Evolutionary conservation across 768 basidiomycete species (phyloP).

Genomic region (Zangia roseola): DNA sequence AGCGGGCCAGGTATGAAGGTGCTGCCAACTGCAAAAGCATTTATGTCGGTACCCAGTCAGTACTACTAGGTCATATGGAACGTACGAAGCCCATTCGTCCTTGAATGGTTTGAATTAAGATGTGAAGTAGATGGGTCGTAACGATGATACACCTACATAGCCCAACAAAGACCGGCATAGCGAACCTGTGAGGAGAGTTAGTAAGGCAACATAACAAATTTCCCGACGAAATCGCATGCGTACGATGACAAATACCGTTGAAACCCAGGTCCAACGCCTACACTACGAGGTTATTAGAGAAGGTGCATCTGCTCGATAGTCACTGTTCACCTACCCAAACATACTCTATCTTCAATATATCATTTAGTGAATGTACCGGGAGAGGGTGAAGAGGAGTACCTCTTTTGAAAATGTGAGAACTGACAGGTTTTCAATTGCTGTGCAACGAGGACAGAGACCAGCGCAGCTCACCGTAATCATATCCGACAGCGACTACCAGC

Average conservation of each 20-base stretch:
- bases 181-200: constrained; percentile 7
- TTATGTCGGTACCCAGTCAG: background rate
- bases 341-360: background rate
- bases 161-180: constrained; percentile 11
- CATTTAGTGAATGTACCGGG: no score
- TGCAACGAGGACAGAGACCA: background rate
- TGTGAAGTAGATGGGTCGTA: background rate
- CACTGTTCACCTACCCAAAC: background rate
- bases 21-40: background rate
- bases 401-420: constrained; percentile 1
- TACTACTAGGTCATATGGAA: background rate
- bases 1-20: constrained; percentile 5
- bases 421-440: background rate
- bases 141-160: constrained; percentile 1
- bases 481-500: background rate
- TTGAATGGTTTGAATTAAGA: background rate
- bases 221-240: background rate
- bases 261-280: constrained; percentile 13
- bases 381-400: background rate
- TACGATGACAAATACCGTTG: constrained; percentile 14
- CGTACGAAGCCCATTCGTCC: constrained; percentile 4
- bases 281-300: background rate
- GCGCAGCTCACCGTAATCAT: background rate
- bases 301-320: background rate
- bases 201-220: background rate